Conservation (phyloP, 257 asterid genomes). For the Lantana camara region DNA sequence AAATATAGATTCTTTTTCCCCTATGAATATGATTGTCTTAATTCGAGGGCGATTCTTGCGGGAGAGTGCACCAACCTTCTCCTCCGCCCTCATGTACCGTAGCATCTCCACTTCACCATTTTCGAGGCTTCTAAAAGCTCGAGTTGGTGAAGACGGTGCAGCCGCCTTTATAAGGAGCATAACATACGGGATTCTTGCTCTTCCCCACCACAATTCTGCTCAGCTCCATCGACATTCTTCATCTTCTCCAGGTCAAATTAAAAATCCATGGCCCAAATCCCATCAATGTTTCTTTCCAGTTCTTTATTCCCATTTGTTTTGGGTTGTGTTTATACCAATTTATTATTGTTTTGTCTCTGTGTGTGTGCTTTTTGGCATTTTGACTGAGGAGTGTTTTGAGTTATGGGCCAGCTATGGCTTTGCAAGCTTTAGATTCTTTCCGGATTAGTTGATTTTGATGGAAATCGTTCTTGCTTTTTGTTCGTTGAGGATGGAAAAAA, state of each 20-base stretch:
- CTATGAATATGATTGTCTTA: too few species aligned
- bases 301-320: not conserved
- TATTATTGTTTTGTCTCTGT: not conserved
- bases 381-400: not conserved
- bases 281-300: not conserved
- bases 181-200: not conserved
- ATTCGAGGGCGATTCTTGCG: not conserved
- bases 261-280: not conserved
- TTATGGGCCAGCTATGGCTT: not conserved
- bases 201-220: not conserved
- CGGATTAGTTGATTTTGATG: not conserved
- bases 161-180: not conserved
- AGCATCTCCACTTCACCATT: constrained; percentile 14
- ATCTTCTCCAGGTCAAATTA: constrained; percentile 35
- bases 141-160: not conserved
- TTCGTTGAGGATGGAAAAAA: not conserved
- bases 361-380: not conserved
- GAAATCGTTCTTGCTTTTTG: not conserved
- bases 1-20: too few species aligned
- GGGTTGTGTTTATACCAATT: not conserved
- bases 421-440: not conserved
- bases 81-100: constrained; percentile 29
- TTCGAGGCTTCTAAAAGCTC: constrained; percentile 1
- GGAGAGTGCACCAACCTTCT: constrained; percentile 1
- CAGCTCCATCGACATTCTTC: constrained; percentile 27